Percentiles rank a stretch among this genome's conserved stretches.
Evolutionary conservation across 2,329 filamentous ascomycete species (phyloP).

Genomic region (Bertia moriformis): DNA sequence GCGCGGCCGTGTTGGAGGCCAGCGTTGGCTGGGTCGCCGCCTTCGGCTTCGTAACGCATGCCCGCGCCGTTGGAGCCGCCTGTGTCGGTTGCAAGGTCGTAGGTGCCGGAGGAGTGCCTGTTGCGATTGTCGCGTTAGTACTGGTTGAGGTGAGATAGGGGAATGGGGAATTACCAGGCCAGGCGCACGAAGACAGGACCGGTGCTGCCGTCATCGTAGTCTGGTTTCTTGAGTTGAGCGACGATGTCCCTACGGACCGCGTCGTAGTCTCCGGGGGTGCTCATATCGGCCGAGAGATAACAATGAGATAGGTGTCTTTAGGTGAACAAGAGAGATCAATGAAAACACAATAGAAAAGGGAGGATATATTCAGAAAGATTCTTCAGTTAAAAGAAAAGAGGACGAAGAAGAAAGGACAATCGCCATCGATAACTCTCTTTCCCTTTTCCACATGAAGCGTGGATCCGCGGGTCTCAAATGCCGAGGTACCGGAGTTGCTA

Average conservation of each 20-base stretch:
- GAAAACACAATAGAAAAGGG: neutral
- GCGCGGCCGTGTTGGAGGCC: constrained; percentile 48
- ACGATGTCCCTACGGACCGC: constrained; percentile 38
- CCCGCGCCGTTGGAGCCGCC: constrained; percentile 51
- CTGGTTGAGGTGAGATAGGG: neutral
- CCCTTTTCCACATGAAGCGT: neutral
- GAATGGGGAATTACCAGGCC: constrained; percentile 32
- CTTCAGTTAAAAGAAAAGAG: too few species aligned
- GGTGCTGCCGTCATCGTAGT: constrained; percentile 50
- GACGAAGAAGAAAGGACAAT: constrained; percentile 1
- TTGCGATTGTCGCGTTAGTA: constrained; percentile 3
- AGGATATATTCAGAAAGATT: neutral
- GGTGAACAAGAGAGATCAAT: too few species aligned
- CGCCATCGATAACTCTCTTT: too few species aligned
- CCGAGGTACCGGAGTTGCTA: too few species aligned
- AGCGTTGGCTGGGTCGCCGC: constrained; percentile 49
- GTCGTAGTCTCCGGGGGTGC: constrained; percentile 40
- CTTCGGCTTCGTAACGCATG: constrained; percentile 51
- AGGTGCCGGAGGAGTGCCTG: constrained; percentile 51
- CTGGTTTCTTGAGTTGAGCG: constrained; percentile 39
- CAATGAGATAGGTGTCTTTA: too few species aligned
- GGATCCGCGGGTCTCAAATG: neutral
- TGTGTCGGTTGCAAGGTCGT: constrained; percentile 40
- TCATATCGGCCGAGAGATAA: too few species aligned
- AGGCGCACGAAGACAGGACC: constrained; percentile 49